Evolutionary conservation across 2,329 filamentous ascomycete genomes (phyloP), one percentile per base, ranked within the genome.

Genomic region (Botrytis byssoidea): DNA sequence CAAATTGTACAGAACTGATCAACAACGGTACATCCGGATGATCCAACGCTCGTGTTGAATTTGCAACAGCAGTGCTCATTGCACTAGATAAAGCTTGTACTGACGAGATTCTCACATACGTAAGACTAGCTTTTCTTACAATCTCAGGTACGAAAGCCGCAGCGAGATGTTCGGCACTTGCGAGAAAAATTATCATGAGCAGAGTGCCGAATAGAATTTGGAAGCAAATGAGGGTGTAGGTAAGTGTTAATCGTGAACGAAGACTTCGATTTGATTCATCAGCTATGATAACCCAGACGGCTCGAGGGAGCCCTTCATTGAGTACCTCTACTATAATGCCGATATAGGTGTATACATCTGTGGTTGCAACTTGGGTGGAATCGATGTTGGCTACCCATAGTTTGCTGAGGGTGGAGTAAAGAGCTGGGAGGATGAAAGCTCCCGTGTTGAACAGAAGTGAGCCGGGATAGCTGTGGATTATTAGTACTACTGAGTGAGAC

Each of bases 361-460:
- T 91, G 0, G 88, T 91, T 29, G 87, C 89, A 1, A 92, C 88
- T 75, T 88, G 83, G 1, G 85, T 87, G 0, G 87, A 82, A 79
- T 93, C 89, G 72, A 93, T 91, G 72, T 88, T 86, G 3, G 91
- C 90, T 3, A 93, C 86, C 91, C 90, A 93, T 29, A 92, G 84
- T 78, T 93, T 93, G 67, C 87, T 87, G 0, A 93, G 85, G 0
- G 91, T 93, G 48, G 82, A 81, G 78, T 93, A 93, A 0, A 93
- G 83, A 0, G 91, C 91, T 0, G 90, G 91, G 0, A 93, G 85
- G 2, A 89, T 79, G 79, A 93, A 92, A 1, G 90, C 85, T 65
- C 81, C 84, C 16, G 89, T 73, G 77, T 93, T 93, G 83, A 92
- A 91, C 22, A 87, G 71, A 0, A 93, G 82, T 0, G 89, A 87